Percentiles rank a stretch among this genome's conserved stretches.
phyloP scores from a whole-genome alignment of 202 grass and related monocot species.

The Setaria viridis region DNA sequence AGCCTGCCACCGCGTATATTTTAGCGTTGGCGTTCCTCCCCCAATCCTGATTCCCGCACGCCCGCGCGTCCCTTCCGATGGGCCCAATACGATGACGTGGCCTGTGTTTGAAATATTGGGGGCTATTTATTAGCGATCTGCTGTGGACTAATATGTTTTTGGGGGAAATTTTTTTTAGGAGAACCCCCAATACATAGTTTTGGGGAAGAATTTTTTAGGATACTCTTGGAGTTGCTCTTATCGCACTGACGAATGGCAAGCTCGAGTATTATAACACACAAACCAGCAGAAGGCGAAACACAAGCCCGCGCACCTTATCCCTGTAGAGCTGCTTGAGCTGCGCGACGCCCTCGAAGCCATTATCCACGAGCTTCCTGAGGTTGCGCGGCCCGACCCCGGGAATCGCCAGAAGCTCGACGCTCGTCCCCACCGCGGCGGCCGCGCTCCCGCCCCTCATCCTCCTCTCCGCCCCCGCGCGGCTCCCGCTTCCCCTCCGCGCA shows the following conservation, averaged over 20 bases:
- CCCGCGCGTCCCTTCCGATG: too few species aligned
- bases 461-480: constrained; percentile 44
- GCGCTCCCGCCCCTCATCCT: constrained; percentile 56
- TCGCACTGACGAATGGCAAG: not conserved
- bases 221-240: too few species aligned
- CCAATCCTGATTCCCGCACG: too few species aligned
- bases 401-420: constrained; percentile 79
- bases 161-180: too few species aligned
- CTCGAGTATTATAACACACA: not conserved
- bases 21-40: too few species aligned
- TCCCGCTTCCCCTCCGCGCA: constrained; percentile 16
- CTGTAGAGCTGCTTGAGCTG: constrained; percentile 96
- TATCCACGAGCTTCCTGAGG: constrained; percentile 92
- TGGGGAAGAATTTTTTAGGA: too few species aligned
- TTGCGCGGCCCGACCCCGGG: constrained; percentile 89
- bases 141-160: too few species aligned
- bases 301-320: constrained; percentile 67
- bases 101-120: too few species aligned
- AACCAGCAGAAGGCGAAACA: not conserved
- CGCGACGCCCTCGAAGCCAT: constrained; percentile 83
- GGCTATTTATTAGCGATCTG: too few species aligned
- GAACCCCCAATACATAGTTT: too few species aligned
- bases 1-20: too few species aligned
- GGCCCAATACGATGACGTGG: too few species aligned
- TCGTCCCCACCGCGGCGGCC: constrained; percentile 39